phyloP scores from a whole-genome alignment of 345 rosid species.

The Rhodamnia argentea region DNA sequence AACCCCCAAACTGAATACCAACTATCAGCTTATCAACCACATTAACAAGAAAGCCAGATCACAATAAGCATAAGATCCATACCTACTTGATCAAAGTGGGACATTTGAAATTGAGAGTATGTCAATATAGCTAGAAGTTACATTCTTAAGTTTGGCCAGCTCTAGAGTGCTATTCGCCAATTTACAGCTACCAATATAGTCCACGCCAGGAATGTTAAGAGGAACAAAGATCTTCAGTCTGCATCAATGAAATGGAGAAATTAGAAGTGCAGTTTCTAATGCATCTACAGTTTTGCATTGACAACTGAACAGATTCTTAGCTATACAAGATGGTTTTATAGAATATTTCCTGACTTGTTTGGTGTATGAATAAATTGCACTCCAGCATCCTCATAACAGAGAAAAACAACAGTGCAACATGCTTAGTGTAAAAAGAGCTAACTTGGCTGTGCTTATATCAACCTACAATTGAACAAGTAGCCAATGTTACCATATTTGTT shows the following conservation, averaged over 20 bases:
- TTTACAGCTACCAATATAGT: slow-evolving; percentile 67
- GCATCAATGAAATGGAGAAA: slow-evolving; percentile 1
- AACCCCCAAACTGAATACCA: background rate
- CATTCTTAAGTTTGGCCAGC: slow-evolving; percentile 21
- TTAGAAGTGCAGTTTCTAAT: background rate
- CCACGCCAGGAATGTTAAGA: slow-evolving; percentile 68
- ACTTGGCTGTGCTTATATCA: background rate
- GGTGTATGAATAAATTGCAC: background rate
- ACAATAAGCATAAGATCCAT: background rate
- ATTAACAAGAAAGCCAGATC: background rate
- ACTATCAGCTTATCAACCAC: background rate
- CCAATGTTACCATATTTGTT: background rate
- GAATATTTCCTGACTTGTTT: background rate
- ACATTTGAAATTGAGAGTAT: slow-evolving; percentile 82
- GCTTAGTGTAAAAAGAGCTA: background rate
- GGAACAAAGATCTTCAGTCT: slow-evolving; percentile 89
- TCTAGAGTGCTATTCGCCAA: slow-evolving; percentile 41
- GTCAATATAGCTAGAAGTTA: slow-evolving; percentile 80
- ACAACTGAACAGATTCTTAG: background rate
- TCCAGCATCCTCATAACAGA: background rate
- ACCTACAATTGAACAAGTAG: background rate
- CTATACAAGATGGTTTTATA: background rate
- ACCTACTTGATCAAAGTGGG: slow-evolving; percentile 55
- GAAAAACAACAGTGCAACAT: background rate
- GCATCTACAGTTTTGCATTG: background rate